Evolutionary conservation across 1,284 basidiomycete genomes (phyloP), one percentile per base, ranked within the genome.

Genomic region (Leccinum pseudoinsigne): DNA sequence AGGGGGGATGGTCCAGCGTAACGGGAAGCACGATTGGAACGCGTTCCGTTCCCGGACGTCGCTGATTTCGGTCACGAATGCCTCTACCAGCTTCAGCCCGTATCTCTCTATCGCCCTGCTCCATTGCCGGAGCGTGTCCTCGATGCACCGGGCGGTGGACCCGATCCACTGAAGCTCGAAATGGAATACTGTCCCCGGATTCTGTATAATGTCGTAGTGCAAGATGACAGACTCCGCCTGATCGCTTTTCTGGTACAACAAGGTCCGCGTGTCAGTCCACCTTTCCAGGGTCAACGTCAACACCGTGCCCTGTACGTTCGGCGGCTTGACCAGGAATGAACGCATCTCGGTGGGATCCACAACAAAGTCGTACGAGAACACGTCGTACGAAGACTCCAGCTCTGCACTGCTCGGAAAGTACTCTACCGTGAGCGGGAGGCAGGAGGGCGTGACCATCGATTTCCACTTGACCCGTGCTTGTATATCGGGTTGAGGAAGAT

Each of bases 131-230:
- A 98, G 83, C 45, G 91, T 83, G 69, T 97, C 95, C 67, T 99
- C 97, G 63, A 99, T 93, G 67, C 92, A 90, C n/a, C 93, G 87
- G n/a, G 95, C 93, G 0, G 95, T 96, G 0, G 95, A 94, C 9
- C 95, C 95, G 26, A 98, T 89, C 97, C 97, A 99, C 68, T 98
- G 95, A 51, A 99, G 82, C 76, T 99, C 96, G 71, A 97, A 94
- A 77, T 97, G 95, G 78, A 96, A 96, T 62, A 93, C 94, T 50
- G 91, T 96, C 16, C 83, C 85, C 0, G 93, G 90, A 72, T 97
- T 97, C 76, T 97, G 95, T 59, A 95, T 92, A 63, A 96, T 87
- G 75, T 97, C 95, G 72, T 95, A 88, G 72, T 97, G 95, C 34
- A 97, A 81, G 45, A 95, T 83, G 26, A 94, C 92, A 5, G 89